phyloP scores from a whole-genome alignment of 164 flowering plant genomes.

The Warburgia ugandensis region DNA sequence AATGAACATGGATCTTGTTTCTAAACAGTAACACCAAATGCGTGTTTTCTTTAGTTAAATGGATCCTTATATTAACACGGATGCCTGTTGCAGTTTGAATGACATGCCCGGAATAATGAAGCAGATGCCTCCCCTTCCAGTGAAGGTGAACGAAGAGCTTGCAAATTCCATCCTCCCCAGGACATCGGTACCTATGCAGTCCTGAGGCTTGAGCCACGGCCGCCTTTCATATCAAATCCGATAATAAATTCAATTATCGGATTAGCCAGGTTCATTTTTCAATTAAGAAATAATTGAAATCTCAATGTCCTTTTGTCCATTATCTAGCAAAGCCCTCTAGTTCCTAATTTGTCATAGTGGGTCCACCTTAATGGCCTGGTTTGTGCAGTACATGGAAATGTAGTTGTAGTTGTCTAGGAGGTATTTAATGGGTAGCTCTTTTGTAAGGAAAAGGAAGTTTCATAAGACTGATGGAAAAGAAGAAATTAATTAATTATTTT shows the following conservation, averaged over 20 bases:
- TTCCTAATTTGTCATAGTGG: not conserved
- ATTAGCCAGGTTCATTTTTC: not conserved
- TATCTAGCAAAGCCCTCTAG: not conserved
- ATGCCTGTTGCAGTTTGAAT: conserved; percentile 40
- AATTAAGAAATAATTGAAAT: not conserved
- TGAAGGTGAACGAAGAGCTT: conserved; percentile 77
- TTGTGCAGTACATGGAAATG: conserved; percentile 6
- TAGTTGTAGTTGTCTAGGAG: too few species aligned
- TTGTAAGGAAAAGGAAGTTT: not conserved
- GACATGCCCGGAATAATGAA: conserved; percentile 65
- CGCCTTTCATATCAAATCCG: not conserved
- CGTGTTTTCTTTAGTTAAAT: too few species aligned
- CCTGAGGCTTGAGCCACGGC: not conserved
- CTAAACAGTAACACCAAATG: too few species aligned
- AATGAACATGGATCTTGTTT: too few species aligned
- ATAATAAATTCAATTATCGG: not conserved
- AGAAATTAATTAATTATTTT: too few species aligned
- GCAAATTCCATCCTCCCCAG: conserved; percentile 55
- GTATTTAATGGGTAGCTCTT: not conserved
- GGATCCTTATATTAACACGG: not conserved
- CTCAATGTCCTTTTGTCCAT: not conserved
- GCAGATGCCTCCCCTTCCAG: conserved; percentile 90
- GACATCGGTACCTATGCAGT: conserved; percentile 6
- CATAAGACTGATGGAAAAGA: too few species aligned
- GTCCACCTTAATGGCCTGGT: not conserved